Percentiles rank a stretch among this genome's conserved stretches.
phyloP scores from a whole-genome alignment of 352 stramenopile genomes.

The Phytopythium chamaehyphon region DNA sequence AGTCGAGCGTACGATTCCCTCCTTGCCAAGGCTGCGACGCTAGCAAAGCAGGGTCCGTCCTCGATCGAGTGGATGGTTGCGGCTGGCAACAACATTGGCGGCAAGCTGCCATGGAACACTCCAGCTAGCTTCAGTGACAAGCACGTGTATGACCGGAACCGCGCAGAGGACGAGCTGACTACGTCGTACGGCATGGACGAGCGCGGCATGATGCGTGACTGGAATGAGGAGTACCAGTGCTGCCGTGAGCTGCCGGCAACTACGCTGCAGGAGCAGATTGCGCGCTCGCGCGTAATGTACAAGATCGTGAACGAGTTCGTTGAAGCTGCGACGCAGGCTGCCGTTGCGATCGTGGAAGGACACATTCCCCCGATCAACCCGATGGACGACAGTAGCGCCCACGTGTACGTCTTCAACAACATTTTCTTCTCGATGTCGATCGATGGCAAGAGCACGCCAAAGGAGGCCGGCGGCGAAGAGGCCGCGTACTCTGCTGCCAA shows the following conservation, averaged over 20 bases:
- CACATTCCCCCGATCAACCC: conserved; percentile 95
- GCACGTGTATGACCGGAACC: conserved; percentile 77
- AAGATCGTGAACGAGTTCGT: conserved; percentile 96
- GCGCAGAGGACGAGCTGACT: conserved; percentile 89
- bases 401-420: conserved; percentile 98
- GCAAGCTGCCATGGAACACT: conserved; percentile 82
- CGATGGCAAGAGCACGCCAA: conserved; percentile 62
- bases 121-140: conserved; percentile 25
- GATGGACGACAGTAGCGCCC: conserved; percentile 89
- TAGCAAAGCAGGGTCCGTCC: conserved; percentile 70
- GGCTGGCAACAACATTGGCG: conserved; percentile 64
- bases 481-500: conserved; percentile 84
- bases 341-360: conserved; percentile 93
- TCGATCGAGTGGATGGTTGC: conserved; percentile 88
- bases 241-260: conserved; percentile 75
- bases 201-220: conserved; percentile 90
- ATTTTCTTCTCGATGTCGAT: conserved; percentile 96
- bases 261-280: conserved; percentile 87
- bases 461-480: conserved; percentile 71
- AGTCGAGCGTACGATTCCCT: conserved; percentile 63
- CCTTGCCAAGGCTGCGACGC: conserved; percentile 67
- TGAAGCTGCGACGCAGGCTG: conserved; percentile 85
- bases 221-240: conserved; percentile 97
- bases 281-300: conserved; percentile 92
- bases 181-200: conserved; percentile 91